These are phyloP conservation scores for Naegleria gruberi DNA, from an alignment of 208 protist species.

Conservation along the genomic window DNA sequence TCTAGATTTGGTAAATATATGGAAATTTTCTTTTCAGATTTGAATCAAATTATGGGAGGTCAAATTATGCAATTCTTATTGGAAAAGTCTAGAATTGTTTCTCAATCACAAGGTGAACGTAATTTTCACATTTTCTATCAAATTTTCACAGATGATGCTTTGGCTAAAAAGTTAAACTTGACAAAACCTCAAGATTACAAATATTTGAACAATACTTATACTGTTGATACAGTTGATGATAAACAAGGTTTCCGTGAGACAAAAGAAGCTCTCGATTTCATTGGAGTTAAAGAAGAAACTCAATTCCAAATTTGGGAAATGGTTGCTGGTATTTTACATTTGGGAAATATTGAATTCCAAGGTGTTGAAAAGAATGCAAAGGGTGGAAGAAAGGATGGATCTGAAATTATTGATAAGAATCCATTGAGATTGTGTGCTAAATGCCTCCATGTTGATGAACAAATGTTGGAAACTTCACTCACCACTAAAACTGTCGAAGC, in stretches of 20 bases:
- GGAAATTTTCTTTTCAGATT: not conserved
- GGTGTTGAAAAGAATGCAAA: not conserved
- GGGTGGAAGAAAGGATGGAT: not conserved
- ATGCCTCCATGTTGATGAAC: not conserved
- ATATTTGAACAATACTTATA: not conserved
- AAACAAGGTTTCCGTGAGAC: slow-evolving; percentile 39
- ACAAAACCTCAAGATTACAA: not conserved
- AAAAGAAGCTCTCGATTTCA: slow-evolving; percentile 70
- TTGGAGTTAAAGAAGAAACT: slow-evolving; percentile 61
- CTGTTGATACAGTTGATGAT: not conserved
- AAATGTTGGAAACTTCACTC: not conserved
- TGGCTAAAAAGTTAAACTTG: not conserved
- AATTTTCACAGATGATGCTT: slow-evolving; percentile 13
- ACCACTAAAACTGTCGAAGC: slow-evolving; percentile 4
- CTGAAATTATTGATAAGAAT: not conserved
- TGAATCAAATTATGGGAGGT: not conserved
- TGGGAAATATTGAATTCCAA: slow-evolving; percentile 77
- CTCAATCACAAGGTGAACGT: slow-evolving; percentile 29
- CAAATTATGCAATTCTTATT: slow-evolving; percentile 27
- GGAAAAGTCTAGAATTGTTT: slow-evolving; percentile 37
- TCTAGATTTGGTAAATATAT: slow-evolving; percentile 23
- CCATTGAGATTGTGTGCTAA: not conserved
- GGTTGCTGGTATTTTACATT: slow-evolving; percentile 76
- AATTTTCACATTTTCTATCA: slow-evolving; percentile 43
- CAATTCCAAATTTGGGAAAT: slow-evolving; percentile 63